A percentile compares a stretch with the other conserved stretches of the same genome.
phyloP scores from a whole-genome alignment of 805 yeast species.

The Lachancea kluyveri region DNA sequence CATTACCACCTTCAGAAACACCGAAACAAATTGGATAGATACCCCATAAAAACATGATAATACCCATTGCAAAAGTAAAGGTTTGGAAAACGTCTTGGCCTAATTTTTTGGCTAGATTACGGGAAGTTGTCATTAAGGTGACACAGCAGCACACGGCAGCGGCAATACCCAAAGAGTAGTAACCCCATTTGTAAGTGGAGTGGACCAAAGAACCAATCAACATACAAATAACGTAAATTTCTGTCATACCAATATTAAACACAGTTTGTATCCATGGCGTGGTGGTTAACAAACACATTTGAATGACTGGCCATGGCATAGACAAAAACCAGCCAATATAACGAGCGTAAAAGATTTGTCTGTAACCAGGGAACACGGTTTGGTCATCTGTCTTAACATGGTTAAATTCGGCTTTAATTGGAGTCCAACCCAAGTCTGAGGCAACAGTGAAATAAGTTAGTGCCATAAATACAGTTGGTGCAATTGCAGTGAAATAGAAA shows the following conservation, averaged over 20 bases:
- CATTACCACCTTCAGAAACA: slow-evolving; percentile 50
- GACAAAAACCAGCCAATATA: slow-evolving; percentile 41
- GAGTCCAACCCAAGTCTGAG: slow-evolving; percentile 41
- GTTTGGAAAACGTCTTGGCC: slow-evolving; percentile 20
- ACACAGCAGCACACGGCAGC: slow-evolving; percentile 7
- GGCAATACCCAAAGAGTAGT: slow-evolving; percentile 34
- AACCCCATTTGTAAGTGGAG: slow-evolving; percentile 64
- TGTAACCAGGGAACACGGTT: slow-evolving; percentile 21
- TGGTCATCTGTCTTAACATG: slow-evolving; percentile 30
- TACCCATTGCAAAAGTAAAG: slow-evolving; percentile 29
- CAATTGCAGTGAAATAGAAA: slow-evolving; percentile 14
- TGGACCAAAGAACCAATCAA: slow-evolving; percentile 51
- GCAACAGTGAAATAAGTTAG: slow-evolving; percentile 40
- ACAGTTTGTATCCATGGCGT: slow-evolving; percentile 9
- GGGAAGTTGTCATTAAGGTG: slow-evolving; percentile 16
- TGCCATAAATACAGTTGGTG: slow-evolving; percentile 31
- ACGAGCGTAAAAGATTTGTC: slow-evolving; percentile 41
- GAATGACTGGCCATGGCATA: slow-evolving; percentile 42
- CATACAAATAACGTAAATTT: slow-evolving; percentile 44
- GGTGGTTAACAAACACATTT: slow-evolving; percentile 26
- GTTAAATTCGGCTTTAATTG: slow-evolving; percentile 34
- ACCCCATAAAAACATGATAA: slow-evolving; percentile 36
- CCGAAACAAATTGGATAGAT: slow-evolving; percentile 45
- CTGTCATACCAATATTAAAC: not conserved
- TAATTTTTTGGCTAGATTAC: slow-evolving; percentile 5